These are phyloP conservation scores for Corchorus olitorius DNA, from an alignment of 345 rosid genomes.

Conservation along the genomic window DNA sequence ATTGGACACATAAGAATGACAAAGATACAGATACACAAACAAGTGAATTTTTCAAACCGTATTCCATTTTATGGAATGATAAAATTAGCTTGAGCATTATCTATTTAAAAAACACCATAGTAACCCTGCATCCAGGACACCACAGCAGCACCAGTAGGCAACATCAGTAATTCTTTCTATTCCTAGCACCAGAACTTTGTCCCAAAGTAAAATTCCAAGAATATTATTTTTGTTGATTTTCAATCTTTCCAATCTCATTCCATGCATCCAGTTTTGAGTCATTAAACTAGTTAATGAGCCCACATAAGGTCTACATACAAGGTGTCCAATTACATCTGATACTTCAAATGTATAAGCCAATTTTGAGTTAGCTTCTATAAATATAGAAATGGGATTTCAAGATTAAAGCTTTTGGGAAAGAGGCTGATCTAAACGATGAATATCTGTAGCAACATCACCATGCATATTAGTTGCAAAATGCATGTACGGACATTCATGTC, in stretches of 20 bases:
- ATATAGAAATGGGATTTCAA: constrained; percentile 1
- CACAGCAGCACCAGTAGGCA: not conserved
- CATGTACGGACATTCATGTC: not conserved
- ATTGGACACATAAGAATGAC: constrained; percentile 11
- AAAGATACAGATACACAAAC: not conserved
- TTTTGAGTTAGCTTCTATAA: not conserved
- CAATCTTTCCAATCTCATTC: constrained; percentile 8
- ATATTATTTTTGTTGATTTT: not conserved
- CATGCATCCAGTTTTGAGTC: not conserved
- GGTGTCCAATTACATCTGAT: not conserved
- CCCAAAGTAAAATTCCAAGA: not conserved
- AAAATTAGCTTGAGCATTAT: not conserved
- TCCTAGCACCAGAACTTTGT: constrained; percentile 2
- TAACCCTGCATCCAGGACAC: not conserved
- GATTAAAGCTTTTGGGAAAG: not conserved
- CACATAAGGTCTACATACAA: not conserved
- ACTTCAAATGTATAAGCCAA: not conserved
- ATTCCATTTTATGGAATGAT: not conserved
- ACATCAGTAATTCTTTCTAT: not conserved
- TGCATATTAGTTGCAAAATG: constrained; percentile 10
- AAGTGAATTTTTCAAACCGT: not conserved
- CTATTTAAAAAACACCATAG: not conserved
- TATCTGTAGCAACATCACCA: not conserved
- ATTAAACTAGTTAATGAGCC: not conserved
- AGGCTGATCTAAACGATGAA: not conserved